Conservation (phyloP, 169 alveolate species). For the Plasmodium reichenowi region DNA sequence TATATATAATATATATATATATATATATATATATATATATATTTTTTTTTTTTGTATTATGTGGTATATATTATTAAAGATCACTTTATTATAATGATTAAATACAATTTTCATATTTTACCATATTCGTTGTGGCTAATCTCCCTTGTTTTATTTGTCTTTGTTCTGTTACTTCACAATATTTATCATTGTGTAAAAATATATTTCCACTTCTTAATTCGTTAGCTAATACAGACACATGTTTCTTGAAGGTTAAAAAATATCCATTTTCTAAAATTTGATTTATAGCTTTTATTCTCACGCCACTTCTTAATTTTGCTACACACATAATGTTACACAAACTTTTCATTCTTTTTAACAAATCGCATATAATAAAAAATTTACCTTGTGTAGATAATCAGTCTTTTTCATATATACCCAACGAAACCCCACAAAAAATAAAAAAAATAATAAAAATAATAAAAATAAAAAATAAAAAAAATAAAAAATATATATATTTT, state of each 20-base stretch:
- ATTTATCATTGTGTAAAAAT: conserved; percentile 60
- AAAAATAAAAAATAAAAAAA: no score
- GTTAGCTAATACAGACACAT: conserved; percentile 62
- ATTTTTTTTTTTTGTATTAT: no score
- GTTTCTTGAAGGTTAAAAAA: conserved; percentile 11
- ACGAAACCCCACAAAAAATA: no score
- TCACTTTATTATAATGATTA: background rate
- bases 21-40: no score
- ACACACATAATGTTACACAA: no score
- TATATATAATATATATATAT: conserved; percentile 2
- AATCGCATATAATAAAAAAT: no score
- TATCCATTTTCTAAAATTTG: background rate
- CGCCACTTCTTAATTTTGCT: no score
- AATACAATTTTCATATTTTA: background rate
- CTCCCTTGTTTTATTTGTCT: conserved; percentile 73
- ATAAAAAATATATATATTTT: no score
- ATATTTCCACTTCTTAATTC: conserved; percentile 70
- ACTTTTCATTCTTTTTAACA: no score
- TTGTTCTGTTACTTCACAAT: conserved; percentile 73
- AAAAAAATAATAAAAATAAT: no score
- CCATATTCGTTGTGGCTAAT: conserved; percentile 72
- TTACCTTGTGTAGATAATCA: no score
- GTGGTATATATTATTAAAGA: background rate
- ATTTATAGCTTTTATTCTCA: background rate
- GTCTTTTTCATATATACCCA: no score